A percentile compares a stretch with the other conserved stretches of the same genome.
Conservation (phyloP, 495 filamentous ascomycete genomes). For the Aspergillus egyptiacus region DNA sequence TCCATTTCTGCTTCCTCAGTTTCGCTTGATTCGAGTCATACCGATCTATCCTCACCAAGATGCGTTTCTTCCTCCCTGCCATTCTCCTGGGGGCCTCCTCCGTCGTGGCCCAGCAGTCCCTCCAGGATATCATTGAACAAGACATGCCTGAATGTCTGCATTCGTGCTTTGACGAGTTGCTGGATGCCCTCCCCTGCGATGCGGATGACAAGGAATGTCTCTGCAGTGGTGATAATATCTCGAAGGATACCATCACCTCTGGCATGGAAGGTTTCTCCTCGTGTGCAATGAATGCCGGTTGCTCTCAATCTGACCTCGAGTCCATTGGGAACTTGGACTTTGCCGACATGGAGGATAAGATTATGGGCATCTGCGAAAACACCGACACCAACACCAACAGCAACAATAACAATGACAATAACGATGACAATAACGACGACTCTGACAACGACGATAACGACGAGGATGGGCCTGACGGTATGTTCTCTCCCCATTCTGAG, state of each 20-base stretch:
- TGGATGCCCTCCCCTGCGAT: background rate
- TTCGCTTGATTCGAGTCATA: background rate
- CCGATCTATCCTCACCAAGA: background rate
- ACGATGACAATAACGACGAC: background rate
- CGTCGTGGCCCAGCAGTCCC: background rate
- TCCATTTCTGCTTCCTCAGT: background rate
- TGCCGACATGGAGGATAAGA: background rate
- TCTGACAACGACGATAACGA: background rate
- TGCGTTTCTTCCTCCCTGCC: slow-evolving; percentile 2
- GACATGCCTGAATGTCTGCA: background rate
- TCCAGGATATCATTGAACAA: background rate
- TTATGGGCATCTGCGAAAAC: background rate
- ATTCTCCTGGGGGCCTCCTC: background rate
- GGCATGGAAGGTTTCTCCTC: background rate
- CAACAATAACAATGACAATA: background rate
- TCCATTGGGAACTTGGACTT: too few relatives aligned
- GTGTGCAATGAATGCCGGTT: background rate
- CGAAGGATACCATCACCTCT: background rate
- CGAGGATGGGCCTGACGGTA: background rate
- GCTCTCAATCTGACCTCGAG: background rate
- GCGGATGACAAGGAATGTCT: background rate
- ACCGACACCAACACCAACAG: background rate
- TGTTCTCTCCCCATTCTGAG: background rate
- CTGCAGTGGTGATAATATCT: background rate
- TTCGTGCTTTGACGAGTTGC: background rate